phyloP scores from a whole-genome alignment of 106 monocot species.

The Dioscorea alata region DNA sequence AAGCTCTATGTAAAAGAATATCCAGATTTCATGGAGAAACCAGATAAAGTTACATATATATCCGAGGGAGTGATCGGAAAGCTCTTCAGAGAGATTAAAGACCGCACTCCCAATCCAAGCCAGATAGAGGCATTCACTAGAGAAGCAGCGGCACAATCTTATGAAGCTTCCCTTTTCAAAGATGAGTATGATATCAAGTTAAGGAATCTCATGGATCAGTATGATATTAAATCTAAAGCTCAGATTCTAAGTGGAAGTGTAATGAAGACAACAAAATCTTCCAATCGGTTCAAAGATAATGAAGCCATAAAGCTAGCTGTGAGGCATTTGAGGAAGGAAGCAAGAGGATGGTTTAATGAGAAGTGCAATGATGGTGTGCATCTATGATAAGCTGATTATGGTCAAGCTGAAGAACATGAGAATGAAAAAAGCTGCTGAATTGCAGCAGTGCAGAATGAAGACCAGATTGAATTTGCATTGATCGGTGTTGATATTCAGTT shows the following conservation, averaged over 20 bases:
- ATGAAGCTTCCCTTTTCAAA: conserved; percentile 52
- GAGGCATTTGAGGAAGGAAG: conserved; percentile 69
- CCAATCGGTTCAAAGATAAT: conserved; percentile 54
- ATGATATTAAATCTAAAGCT: conserved; percentile 74
- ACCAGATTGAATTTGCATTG: no score
- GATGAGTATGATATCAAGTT: conserved; percentile 77
- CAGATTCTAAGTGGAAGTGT: conserved; percentile 58
- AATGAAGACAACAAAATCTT: conserved; percentile 40
- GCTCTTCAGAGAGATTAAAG: conserved; percentile 68
- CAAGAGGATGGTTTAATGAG: conserved; percentile 54
- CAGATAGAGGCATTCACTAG: conserved; percentile 49
- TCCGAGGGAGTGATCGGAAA: conserved; percentile 82
- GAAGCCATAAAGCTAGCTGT: conserved; percentile 54
- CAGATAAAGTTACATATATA: conserved; percentile 43
- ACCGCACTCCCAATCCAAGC: conserved; percentile 5
- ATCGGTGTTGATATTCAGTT: no score
- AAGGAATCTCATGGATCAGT: conserved; percentile 78
- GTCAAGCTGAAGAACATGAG: conserved; percentile 44
- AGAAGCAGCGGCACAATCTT: conserved; percentile 31
- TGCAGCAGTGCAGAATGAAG: no score
- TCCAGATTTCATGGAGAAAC: conserved; percentile 95
- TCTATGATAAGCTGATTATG: conserved; percentile 57
- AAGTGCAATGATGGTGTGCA: conserved; percentile 37
- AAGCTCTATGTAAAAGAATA: conserved; percentile 51
- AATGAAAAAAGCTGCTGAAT: not conserved